These are phyloP conservation scores for Fraxinus excelsior DNA, from an alignment of 257 asterid species.

Conservation along the genomic window DNA sequence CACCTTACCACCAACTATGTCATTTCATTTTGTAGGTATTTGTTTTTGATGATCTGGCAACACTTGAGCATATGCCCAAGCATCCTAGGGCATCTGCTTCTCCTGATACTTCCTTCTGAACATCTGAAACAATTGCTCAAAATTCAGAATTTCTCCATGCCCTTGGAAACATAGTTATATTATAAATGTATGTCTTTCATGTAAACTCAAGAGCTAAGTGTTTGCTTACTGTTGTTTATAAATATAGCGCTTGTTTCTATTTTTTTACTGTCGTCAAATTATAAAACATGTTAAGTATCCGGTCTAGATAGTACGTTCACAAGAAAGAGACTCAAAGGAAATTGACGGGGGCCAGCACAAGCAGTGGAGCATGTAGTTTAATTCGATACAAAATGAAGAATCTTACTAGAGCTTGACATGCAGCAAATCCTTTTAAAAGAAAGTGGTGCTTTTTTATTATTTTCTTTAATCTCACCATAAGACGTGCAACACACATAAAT, in stretches of 20 bases:
- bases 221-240: background rate
- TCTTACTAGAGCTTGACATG: too few species aligned
- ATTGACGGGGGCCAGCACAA: too few species aligned
- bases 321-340: too few species aligned
- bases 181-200: background rate
- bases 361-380: too few species aligned
- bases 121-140: background rate
- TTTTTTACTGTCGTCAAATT: too few species aligned
- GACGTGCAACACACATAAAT: too few species aligned
- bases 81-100: slow-evolving; percentile 38
- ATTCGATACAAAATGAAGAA: too few species aligned
- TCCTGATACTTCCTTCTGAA: slow-evolving; percentile 14
- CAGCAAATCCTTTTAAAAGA: too few species aligned
- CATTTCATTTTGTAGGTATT: slow-evolving; percentile 30
- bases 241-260: background rate
- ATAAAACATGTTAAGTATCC: too few species aligned
- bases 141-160: slow-evolving; percentile 3
- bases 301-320: too few species aligned
- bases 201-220: slow-evolving; percentile 1
- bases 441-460: too few species aligned
- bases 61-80: slow-evolving; percentile 46
- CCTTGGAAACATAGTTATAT: background rate
- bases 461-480: too few species aligned
- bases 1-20: background rate
- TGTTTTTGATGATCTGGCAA: slow-evolving; percentile 27